These are phyloP conservation scores for Danielozyma ontarioensis DNA, from an alignment of 805 yeast genomes.

Conservation along the genomic window DNA sequence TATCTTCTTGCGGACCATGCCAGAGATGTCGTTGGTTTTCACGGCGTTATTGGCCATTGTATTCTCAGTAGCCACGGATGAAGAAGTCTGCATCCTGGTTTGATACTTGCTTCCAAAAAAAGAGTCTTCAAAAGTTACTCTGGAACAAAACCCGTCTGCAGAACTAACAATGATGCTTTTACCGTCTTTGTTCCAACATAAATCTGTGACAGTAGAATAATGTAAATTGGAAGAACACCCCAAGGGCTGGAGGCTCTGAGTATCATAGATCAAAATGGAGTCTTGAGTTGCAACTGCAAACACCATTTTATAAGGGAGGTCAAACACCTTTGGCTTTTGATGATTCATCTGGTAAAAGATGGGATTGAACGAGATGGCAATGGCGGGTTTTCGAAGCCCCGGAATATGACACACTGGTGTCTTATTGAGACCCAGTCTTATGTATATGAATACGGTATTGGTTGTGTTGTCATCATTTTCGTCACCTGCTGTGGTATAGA, in stretches of 20 bases:
- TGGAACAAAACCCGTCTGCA: slow-evolving; percentile 89
- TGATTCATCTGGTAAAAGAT: slow-evolving; percentile 42
- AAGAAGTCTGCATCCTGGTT: no score
- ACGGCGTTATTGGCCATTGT: no score
- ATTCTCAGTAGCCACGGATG: no score
- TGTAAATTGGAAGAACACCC: slow-evolving; percentile 77
- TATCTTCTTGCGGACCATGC: no score
- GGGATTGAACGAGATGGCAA: slow-evolving; percentile 78
- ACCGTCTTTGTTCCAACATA: slow-evolving; percentile 83
- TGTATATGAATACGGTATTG: slow-evolving; percentile 77
- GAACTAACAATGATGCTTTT: slow-evolving; percentile 65
- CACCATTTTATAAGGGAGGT: slow-evolving; percentile 71
- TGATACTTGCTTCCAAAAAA: no score
- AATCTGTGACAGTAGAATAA: slow-evolving; percentile 82
- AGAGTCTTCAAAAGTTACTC: slow-evolving; percentile 46
- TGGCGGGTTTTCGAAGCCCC: slow-evolving; percentile 76
- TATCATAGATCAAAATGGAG: slow-evolving; percentile 75
- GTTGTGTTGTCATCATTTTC: slow-evolving; percentile 31
- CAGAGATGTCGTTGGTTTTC: no score
- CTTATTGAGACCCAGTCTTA: slow-evolving; percentile 60
- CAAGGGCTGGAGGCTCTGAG: slow-evolving; percentile 62
- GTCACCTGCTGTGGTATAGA: slow-evolving; percentile 30
- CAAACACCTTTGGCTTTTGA: slow-evolving; percentile 31
- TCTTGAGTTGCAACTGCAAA: slow-evolving; percentile 94
- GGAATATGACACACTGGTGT: slow-evolving; percentile 79